Evolutionary conservation across 169 alveolate species (phyloP).

Genomic region (Miamiensis avidus): DNA sequence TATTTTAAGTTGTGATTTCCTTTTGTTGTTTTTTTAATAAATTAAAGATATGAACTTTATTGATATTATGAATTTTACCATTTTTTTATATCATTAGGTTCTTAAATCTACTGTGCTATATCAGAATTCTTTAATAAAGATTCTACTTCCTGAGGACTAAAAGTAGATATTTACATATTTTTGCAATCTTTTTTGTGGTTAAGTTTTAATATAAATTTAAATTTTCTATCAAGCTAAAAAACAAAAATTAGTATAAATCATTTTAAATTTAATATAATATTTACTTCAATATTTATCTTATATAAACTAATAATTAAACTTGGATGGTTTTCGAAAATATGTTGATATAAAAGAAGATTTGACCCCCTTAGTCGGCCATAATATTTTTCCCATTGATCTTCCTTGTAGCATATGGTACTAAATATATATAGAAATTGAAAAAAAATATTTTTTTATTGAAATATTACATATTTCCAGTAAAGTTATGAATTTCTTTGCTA

Average conservation of each 20-base stretch:
- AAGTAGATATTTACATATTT: neutral
- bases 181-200: neutral
- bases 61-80: neutral
- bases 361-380: neutral
- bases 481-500: neutral
- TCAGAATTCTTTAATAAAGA: too few species aligned
- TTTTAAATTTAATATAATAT: too few species aligned
- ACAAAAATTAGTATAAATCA: too few species aligned
- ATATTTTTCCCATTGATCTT: neutral
- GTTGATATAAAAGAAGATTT: too few species aligned
- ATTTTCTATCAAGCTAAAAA: neutral
- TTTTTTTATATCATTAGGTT: neutral
- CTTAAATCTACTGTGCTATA: neutral
- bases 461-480: neutral
- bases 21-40: neutral
- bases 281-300: neutral
- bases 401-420: neutral
- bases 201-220: too few species aligned
- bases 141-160: neutral
- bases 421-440: too few species aligned
- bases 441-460: too few species aligned
- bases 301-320: neutral
- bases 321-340: neutral
- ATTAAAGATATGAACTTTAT: neutral
- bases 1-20: neutral